phyloP scores from a whole-genome alignment of 768 basidiomycete genomes.

The Pulveroboletus sp. region DNA sequence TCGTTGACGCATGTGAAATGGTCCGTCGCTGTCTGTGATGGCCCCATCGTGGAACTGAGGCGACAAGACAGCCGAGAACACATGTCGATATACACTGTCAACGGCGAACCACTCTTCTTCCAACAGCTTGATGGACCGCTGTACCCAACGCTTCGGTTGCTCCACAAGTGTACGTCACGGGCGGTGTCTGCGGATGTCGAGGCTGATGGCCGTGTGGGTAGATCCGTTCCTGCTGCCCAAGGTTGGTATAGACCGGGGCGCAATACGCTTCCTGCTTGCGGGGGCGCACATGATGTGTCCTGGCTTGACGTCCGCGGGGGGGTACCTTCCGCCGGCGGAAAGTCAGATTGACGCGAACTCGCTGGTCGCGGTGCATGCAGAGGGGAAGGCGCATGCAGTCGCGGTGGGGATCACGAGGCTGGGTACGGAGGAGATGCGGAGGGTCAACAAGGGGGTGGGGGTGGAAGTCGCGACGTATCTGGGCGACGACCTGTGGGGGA shows the following conservation, averaged over 20 bases:
- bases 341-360: conserved; percentile 62
- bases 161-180: conserved; percentile 79
- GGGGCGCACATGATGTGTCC: conserved; percentile 98
- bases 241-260: conserved; percentile 91
- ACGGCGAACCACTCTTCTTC: conserved; percentile 86
- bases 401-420: conserved; percentile 82
- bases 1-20: conserved; percentile 90
- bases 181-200: background rate
- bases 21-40: conserved; percentile 29
- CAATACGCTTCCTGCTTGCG: conserved; percentile 92
- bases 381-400: conserved; percentile 90
- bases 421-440: conserved; percentile 83
- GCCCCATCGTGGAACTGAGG: conserved; percentile 12
- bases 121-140: conserved; percentile 95
- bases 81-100: conserved; percentile 86
- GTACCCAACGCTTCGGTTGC: conserved; percentile 79
- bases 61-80: conserved; percentile 77
- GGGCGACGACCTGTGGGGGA: conserved; percentile 83
- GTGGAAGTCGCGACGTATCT: conserved; percentile 85
- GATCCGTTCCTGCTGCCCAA: conserved; percentile 88
- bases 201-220: conserved; percentile 29
- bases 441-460: conserved; percentile 83
- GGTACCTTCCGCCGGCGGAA: conserved; percentile 74
- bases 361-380: conserved; percentile 89
- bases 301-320: conserved; percentile 89